phyloP scores from a whole-genome alignment of 805 yeast genomes.

The Barnettozyma salicaria region DNA sequence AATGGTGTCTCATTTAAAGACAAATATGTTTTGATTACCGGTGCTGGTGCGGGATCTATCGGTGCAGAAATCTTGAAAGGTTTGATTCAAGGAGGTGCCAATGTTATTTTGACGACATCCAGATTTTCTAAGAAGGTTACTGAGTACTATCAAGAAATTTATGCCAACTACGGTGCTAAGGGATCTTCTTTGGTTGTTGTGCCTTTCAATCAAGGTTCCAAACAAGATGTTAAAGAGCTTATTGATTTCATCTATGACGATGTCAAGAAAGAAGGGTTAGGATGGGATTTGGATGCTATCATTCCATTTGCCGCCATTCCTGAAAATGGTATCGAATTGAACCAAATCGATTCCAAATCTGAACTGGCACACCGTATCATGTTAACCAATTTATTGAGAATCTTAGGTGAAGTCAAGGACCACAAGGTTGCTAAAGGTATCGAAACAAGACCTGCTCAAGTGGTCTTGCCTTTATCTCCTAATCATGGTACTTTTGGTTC shows the following conservation, averaged over 20 bases:
- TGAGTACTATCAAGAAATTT: conserved; percentile 90
- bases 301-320: conserved; percentile 99
- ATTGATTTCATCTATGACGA: conserved; percentile 80
- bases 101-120: conserved; percentile 92
- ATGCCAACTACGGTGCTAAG: conserved; percentile 86
- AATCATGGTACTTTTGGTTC: conserved; percentile 99
- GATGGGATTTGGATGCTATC: conserved; percentile 95
- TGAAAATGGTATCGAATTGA: conserved; percentile 95
- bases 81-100: conserved; percentile 94
- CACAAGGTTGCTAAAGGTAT: conserved; percentile 70
- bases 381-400: conserved; percentile 91
- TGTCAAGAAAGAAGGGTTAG: conserved; percentile 82
- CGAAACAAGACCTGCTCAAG: conserved; percentile 98
- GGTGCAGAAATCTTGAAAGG: conserved; percentile 98
- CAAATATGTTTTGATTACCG: conserved; percentile 87
- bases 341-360: conserved; percentile 86
- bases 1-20: conserved; percentile 88
- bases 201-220: conserved; percentile 98
- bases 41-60: conserved; percentile 98
- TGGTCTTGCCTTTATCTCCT: conserved; percentile 92
- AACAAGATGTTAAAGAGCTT: conserved; percentile 84
- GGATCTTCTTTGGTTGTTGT: conserved; percentile 93
- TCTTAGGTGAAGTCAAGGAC: conserved; percentile 83
- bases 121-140: conserved; percentile 91
- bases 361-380: conserved; percentile 98